Evolutionary conservation across 2,329 filamentous ascomycete species (phyloP).

Genomic region (Blastomyces gilchristii): DNA sequence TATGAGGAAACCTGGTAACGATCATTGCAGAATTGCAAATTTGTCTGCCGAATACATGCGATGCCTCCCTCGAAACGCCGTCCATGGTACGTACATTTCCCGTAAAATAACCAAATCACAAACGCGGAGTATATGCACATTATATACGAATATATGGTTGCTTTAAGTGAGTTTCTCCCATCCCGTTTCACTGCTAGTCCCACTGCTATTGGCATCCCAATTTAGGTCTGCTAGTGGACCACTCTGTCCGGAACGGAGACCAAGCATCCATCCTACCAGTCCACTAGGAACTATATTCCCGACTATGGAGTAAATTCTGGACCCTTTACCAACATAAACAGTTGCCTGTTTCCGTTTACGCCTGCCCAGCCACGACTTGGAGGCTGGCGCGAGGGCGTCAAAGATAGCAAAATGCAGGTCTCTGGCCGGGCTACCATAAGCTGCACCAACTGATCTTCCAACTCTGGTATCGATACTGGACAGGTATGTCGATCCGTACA

Average conservation of each 20-base stretch:
- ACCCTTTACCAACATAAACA: slow-evolving; percentile 74
- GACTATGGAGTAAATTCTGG: slow-evolving; percentile 73
- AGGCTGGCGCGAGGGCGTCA: slow-evolving; percentile 60
- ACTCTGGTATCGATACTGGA: slow-evolving; percentile 36
- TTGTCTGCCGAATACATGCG: background rate
- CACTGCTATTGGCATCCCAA: slow-evolving; percentile 21
- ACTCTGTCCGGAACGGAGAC: slow-evolving; percentile 43
- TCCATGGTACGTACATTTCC: slow-evolving; percentile 16
- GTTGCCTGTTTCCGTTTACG: slow-evolving; percentile 40
- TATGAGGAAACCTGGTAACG: background rate
- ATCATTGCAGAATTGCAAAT: background rate
- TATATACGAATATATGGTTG: background rate
- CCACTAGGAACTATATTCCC: slow-evolving; percentile 67
- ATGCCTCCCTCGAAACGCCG: background rate
- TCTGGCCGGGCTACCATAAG: slow-evolving; percentile 59
- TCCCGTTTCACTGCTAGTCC: slow-evolving; percentile 25
- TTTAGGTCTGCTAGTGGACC: slow-evolving; percentile 11
- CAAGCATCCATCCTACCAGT: slow-evolving; percentile 90
- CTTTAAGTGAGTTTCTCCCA: slow-evolving; percentile 25
- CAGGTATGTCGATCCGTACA: slow-evolving; percentile 33
- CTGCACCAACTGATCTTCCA: slow-evolving; percentile 28
- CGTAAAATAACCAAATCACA: slow-evolving; percentile 15
- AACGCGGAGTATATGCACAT: slow-evolving; percentile 1
- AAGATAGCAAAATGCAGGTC: slow-evolving; percentile 81
- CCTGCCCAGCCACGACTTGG: slow-evolving; percentile 31